These are phyloP conservation scores for Mycosphaerella sp. DNA, from an alignment of 2,329 filamentous ascomycete species.

Conservation along the genomic window DNA sequence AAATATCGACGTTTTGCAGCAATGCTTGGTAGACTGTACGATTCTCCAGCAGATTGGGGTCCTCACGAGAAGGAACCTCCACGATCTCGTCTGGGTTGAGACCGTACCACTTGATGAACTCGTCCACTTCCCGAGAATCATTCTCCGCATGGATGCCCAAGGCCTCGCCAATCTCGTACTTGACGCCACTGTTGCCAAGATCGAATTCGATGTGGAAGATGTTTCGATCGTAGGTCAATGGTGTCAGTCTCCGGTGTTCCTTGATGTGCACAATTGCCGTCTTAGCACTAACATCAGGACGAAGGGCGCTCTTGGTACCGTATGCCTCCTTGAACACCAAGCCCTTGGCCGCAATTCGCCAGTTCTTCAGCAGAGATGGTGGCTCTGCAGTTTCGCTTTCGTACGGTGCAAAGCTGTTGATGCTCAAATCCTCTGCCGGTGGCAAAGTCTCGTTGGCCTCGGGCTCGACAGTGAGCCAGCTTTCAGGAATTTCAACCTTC, in stretches of 20 bases:
- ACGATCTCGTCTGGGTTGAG: conserved; percentile 76
- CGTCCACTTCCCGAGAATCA: conserved; percentile 66
- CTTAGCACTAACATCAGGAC: conserved; percentile 79
- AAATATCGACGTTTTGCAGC: conserved; percentile 89
- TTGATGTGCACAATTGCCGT: conserved; percentile 84
- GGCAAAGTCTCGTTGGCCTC: conserved; percentile 48
- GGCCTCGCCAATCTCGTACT: conserved; percentile 94
- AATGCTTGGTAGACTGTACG: conserved; percentile 91
- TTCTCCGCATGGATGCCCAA: conserved; percentile 96
- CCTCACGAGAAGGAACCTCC: conserved; percentile 83
- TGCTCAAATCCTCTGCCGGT: conserved; percentile 59
- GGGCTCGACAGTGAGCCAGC: conserved; percentile 67
- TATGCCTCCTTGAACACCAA: conserved; percentile 94
- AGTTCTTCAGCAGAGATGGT: conserved; percentile 61
- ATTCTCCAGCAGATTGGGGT: conserved; percentile 66
- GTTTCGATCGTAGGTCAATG: conserved; percentile 84
- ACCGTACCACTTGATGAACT: conserved; percentile 87
- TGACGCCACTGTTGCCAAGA: conserved; percentile 81
- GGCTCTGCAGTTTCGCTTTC: conserved; percentile 67
- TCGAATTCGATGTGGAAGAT: conserved; percentile 99
- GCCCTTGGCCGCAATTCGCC: conserved; percentile 79
- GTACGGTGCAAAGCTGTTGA: conserved; percentile 77
- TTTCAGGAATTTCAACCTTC: conserved; percentile 65
- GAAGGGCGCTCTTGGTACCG: conserved; percentile 63
- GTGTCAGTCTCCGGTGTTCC: conserved; percentile 91